Conservation (phyloP, 768 basidiomycete genomes). For the Amanita molliuscula region DNA sequence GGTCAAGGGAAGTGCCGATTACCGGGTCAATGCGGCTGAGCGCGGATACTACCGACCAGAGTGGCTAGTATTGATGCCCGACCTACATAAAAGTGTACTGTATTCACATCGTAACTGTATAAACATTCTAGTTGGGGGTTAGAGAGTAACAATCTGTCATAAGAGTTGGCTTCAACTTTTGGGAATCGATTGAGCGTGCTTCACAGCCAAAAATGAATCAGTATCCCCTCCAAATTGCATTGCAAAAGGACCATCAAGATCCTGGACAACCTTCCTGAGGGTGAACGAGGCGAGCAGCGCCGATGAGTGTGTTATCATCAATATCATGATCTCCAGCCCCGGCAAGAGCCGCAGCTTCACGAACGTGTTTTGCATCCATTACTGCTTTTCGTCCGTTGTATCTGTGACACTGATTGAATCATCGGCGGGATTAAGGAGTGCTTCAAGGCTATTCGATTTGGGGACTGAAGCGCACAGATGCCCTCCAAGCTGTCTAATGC, state of each 20-base stretch:
- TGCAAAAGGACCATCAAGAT: slow-evolving; percentile 14
- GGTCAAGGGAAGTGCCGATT: no score
- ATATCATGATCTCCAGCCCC: slow-evolving; percentile 6
- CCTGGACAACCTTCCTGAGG: slow-evolving; percentile 12
- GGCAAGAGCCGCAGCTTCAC: not conserved
- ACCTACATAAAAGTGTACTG: no score
- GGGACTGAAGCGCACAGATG: not conserved
- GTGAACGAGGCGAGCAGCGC: slow-evolving; percentile 11
- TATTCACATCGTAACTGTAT: no score
- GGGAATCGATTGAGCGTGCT: slow-evolving; percentile 9
- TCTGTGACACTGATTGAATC: not conserved
- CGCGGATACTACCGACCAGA: no score
- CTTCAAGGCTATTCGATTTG: slow-evolving; percentile 1
- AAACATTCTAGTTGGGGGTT: no score
- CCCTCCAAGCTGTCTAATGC: not conserved
- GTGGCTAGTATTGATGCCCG: no score
- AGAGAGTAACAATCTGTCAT: slow-evolving; percentile 1
- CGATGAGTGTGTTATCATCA: slow-evolving; percentile 6
- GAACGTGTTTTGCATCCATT: slow-evolving; percentile 1
- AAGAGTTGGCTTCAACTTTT: not conserved
- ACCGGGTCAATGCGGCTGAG: no score
- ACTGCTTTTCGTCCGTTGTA: not conserved
- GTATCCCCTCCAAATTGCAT: slow-evolving; percentile 13
- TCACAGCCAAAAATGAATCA: slow-evolving; percentile 14
- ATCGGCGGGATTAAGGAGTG: not conserved